phyloP scores from a whole-genome alignment of 257 asterid species.

The Fraxinus cuspidata region DNA sequence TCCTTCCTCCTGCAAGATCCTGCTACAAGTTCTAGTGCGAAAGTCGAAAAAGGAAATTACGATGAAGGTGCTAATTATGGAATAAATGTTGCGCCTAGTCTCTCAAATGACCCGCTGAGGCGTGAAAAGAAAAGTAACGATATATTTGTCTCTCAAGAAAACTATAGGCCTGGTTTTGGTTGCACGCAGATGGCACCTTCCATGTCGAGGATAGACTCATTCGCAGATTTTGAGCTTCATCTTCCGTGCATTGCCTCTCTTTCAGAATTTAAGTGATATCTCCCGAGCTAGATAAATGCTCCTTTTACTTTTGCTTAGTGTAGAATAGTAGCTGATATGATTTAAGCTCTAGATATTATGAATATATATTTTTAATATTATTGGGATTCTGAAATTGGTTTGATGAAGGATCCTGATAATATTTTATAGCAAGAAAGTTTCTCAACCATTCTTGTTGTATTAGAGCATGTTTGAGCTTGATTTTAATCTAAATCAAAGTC shows the following conservation, averaged over 20 bases:
- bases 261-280: too few species aligned
- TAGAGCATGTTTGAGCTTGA: too few species aligned
- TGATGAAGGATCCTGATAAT: slow-evolving; percentile 46
- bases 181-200: slow-evolving; percentile 20
- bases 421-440: not conserved
- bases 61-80: slow-evolving; percentile 22
- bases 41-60: too few species aligned
- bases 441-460: too few species aligned
- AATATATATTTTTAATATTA: not conserved
- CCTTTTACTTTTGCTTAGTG: not conserved
- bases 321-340: slow-evolving; percentile 1
- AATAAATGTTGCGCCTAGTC: slow-evolving; percentile 26
- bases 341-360: slow-evolving; percentile 14
- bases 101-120: slow-evolving; percentile 21
- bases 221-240: slow-evolving; percentile 33
- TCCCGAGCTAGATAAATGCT: slow-evolving; percentile 14
- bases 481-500: too few species aligned
- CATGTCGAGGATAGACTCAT: slow-evolving; percentile 64
- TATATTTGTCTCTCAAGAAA: slow-evolving; percentile 26
- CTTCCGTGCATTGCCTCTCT: too few species aligned
- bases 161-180: slow-evolving; percentile 4
- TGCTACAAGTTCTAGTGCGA: not conserved
- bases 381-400: slow-evolving; percentile 51
- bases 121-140: slow-evolving; percentile 7
- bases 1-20: slow-evolving; percentile 12